phyloP scores from a whole-genome alignment of 2,329 filamentous ascomycete species.

The Fusarium annulatum region DNA sequence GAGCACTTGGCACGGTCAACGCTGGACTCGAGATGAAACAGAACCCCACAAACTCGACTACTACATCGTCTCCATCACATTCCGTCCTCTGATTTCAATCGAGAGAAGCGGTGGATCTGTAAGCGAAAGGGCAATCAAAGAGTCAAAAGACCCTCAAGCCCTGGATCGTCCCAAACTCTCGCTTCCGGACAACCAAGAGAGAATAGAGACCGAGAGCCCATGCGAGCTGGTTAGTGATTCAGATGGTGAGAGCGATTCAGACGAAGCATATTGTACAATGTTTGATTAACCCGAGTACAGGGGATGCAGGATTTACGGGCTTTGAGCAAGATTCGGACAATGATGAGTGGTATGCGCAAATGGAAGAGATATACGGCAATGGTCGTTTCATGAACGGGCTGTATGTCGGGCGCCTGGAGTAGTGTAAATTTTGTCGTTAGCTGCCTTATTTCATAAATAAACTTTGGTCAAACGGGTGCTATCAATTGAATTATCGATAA shows the following conservation, averaged over 20 bases:
- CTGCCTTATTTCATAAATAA: background rate
- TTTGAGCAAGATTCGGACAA: background rate
- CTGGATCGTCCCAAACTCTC: background rate
- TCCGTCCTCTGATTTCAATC: conserved; percentile 37
- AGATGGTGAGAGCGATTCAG: background rate
- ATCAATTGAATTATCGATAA: rapidly evolving
- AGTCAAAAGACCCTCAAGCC: background rate
- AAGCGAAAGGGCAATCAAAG: conserved; percentile 5
- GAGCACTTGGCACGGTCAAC: conserved; percentile 52
- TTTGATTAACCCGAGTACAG: background rate
- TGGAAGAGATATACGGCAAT: background rate
- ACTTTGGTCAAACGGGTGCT: rapidly evolving
- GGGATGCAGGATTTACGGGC: background rate
- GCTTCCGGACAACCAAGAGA: background rate
- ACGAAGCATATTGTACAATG: background rate
- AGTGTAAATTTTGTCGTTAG: background rate
- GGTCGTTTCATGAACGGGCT: background rate
- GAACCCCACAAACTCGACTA: conserved; percentile 55
- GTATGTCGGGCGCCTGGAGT: background rate
- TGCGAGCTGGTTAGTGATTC: background rate
- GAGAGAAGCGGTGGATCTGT: conserved; percentile 32
- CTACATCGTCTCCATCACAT: conserved; percentile 56
- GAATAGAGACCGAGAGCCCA: background rate
- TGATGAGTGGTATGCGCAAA: background rate
- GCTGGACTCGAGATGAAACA: conserved; percentile 58